Conservation (phyloP, 805 yeast species). For the Cephaloascus albidus region DNA sequence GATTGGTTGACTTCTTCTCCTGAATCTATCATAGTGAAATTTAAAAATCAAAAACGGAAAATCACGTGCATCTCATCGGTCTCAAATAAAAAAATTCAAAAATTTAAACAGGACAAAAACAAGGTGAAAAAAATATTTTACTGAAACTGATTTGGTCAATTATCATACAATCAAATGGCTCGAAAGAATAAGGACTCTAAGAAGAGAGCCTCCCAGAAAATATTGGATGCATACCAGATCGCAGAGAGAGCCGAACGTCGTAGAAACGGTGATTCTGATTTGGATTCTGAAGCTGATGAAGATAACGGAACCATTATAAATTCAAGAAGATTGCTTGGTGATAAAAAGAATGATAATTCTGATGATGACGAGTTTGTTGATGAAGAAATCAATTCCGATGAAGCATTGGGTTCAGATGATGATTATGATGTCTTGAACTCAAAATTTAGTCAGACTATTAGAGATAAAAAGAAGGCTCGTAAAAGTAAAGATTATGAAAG, state of each 20-base stretch:
- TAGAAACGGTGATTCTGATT: constrained; percentile 7
- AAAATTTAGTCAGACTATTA: constrained; percentile 58
- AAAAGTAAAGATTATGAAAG: constrained; percentile 22
- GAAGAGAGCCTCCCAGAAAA: constrained; percentile 24
- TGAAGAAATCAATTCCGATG: constrained; percentile 77
- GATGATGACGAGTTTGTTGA: constrained; percentile 32
- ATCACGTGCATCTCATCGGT: too few species aligned
- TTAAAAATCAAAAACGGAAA: too few species aligned
- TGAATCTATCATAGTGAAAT: too few species aligned
- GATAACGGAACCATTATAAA: constrained; percentile 26
- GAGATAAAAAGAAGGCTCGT: constrained; percentile 38
- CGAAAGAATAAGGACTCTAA: constrained; percentile 13
- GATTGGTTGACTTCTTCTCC: too few species aligned
- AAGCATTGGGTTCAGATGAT: constrained; percentile 78
- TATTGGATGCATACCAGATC: constrained; percentile 33
- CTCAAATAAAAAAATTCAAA: too few species aligned
- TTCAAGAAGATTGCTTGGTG: constrained; percentile 24
- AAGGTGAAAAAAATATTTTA: too few species aligned
- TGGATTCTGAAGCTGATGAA: constrained; percentile 16
- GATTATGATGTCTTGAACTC: constrained; percentile 55
- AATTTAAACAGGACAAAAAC: too few species aligned
- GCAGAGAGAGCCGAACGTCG: constrained; percentile 28
- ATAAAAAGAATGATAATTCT: constrained; percentile 15
- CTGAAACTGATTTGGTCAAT: too few species aligned
- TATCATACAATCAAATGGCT: constrained; percentile 7